Conservation (phyloP, 1,284 basidiomycete species). For the Heterobasidion occidentale region DNA sequence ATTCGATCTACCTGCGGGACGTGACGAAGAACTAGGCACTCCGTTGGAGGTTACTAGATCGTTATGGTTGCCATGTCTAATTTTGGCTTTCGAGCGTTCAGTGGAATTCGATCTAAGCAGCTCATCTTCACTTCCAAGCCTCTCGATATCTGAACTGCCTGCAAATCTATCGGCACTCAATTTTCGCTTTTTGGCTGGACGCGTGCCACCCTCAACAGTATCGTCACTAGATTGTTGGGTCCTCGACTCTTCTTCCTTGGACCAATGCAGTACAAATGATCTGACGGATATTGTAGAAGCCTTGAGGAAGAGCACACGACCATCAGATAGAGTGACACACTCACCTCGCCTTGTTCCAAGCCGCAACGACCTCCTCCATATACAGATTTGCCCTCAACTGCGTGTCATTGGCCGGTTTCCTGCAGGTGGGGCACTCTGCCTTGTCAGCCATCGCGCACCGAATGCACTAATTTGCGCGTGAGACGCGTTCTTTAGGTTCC, state of each 20-base stretch:
- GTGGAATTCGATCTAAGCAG: not conserved
- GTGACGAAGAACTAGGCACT: not conserved
- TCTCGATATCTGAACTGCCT: too few species aligned
- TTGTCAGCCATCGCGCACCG: slow-evolving; percentile 46
- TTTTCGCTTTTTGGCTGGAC: slow-evolving; percentile 8
- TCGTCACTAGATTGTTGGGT: slow-evolving; percentile 18
- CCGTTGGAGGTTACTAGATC: not conserved
- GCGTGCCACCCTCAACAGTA: slow-evolving; percentile 2
- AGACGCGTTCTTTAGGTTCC: slow-evolving; percentile 1
- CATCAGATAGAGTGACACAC: slow-evolving; percentile 7
- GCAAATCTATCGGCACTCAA: not conserved
- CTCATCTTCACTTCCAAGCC: slow-evolving; percentile 1
- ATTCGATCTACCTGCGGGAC: not conserved
- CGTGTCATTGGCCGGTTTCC: slow-evolving; percentile 44
- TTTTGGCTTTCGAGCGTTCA: not conserved
- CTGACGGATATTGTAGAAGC: not conserved
- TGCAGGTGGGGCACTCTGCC: slow-evolving; percentile 60
- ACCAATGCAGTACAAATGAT: slow-evolving; percentile 13
- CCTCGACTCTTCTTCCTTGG: slow-evolving; percentile 6
- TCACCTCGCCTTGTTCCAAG: slow-evolving; percentile 61
- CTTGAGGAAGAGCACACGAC: not conserved
- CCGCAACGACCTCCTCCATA: slow-evolving; percentile 51
- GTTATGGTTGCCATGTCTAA: not conserved
- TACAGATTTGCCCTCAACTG: slow-evolving; percentile 51
- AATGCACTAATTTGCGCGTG: slow-evolving; percentile 42